These are phyloP conservation scores for Pyrus betulifolia DNA, from an alignment of 306 rosid species.

Conservation along the genomic window DNA sequence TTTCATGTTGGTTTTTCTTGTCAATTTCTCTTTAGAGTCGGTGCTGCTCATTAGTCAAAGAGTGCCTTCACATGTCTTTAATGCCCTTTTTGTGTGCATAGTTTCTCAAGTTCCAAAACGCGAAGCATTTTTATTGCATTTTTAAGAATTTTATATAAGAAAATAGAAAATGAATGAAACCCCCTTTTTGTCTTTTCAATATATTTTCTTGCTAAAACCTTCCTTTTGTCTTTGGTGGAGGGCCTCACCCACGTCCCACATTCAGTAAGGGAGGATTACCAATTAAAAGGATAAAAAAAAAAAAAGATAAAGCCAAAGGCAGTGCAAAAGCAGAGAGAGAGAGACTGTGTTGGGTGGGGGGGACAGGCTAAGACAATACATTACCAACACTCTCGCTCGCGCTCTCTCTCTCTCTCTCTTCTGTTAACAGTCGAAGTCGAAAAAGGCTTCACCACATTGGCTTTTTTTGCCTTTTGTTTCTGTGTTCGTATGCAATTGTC, in stretches of 20 bases:
- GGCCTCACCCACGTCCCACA: slow-evolving; percentile 32
- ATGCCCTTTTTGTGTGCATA: too few species aligned
- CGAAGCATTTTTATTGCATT: not conserved
- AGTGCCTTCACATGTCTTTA: too few species aligned
- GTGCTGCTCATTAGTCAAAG: too few species aligned
- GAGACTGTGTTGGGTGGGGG: slow-evolving; percentile 57
- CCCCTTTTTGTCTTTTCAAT: slow-evolving; percentile 7
- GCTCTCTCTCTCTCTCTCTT: slow-evolving; percentile 21
- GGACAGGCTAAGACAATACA: slow-evolving; percentile 47
- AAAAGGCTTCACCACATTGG: slow-evolving; percentile 61
- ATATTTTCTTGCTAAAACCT: not conserved
- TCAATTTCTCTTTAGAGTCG: too few species aligned
- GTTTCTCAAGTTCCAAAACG: too few species aligned
- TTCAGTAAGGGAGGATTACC: slow-evolving; percentile 39
- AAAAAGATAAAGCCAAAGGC: slow-evolving; percentile 32
- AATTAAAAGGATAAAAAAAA: slow-evolving; percentile 7
- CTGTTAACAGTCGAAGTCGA: slow-evolving; percentile 44
- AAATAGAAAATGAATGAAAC: not conserved
- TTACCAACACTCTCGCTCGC: slow-evolving; percentile 43
- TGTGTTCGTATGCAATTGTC: slow-evolving; percentile 75
- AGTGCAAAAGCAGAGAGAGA: slow-evolving; percentile 33
- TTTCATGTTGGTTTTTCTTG: too few species aligned
- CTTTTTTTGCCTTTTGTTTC: slow-evolving; percentile 71
- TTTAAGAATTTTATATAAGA: not conserved
- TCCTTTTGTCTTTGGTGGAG: slow-evolving; percentile 66